Conservation (phyloP, 2,329 filamentous ascomycete species). For the Colletotrichum tofieldiae region DNA sequence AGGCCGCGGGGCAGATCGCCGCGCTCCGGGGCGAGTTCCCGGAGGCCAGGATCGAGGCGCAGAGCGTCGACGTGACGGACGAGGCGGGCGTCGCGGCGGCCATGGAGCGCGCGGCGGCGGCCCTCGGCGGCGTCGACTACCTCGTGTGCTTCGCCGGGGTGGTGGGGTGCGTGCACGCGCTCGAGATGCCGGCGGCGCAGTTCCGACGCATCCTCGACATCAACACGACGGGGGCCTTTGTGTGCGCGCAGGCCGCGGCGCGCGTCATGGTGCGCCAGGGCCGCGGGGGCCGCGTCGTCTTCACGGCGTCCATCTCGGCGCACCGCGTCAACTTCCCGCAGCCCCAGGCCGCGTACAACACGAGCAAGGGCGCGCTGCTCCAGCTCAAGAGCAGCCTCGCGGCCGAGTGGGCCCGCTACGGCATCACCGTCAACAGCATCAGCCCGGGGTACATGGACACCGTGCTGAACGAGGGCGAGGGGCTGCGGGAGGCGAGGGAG, state of each 20-base stretch:
- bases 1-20: slow-evolving; percentile 53
- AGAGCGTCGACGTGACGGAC: slow-evolving; percentile 69
- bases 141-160: slow-evolving; percentile 78
- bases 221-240: slow-evolving; percentile 80
- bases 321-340: slow-evolving; percentile 81
- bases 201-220: slow-evolving; percentile 79
- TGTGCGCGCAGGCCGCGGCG: slow-evolving; percentile 76
- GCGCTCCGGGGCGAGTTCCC: slow-evolving; percentile 70
- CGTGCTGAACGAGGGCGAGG: slow-evolving; percentile 77
- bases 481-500: slow-evolving; percentile 66
- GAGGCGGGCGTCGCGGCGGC: slow-evolving; percentile 71
- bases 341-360: slow-evolving; percentile 81
- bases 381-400: slow-evolving; percentile 76
- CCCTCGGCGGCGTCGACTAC: slow-evolving; percentile 73
- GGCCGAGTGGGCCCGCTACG: slow-evolving; percentile 80
- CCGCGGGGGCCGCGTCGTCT: slow-evolving; percentile 73
- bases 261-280: slow-evolving; percentile 67
- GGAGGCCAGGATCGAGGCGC: slow-evolving; percentile 62
- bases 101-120: slow-evolving; percentile 73
- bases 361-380: slow-evolving; percentile 77
- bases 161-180: slow-evolving; percentile 73
- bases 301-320: slow-evolving; percentile 78
- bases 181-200: slow-evolving; percentile 71
- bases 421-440: slow-evolving; percentile 80
- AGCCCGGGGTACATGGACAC: slow-evolving; percentile 86